Evolutionary conservation across 2,329 filamentous ascomycete genomes (phyloP).

Genomic region (Microdochium bolleyi): DNA sequence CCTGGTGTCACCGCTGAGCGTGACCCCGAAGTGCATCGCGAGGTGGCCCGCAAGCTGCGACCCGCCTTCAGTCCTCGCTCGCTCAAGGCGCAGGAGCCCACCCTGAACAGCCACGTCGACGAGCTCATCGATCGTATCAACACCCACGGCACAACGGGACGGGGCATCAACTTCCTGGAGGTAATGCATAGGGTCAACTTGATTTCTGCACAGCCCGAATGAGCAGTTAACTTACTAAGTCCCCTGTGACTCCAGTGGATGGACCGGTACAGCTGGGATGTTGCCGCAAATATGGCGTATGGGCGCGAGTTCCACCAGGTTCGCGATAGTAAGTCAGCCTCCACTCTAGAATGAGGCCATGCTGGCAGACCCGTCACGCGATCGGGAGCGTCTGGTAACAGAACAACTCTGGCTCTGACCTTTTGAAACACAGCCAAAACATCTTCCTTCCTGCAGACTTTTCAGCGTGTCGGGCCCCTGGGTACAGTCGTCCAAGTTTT

Average conservation of each 20-base stretch:
- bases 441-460: constrained; percentile 1
- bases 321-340: constrained; percentile 8
- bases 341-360: too few species aligned
- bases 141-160: background rate
- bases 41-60: constrained; percentile 2
- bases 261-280: constrained; percentile 13
- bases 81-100: constrained; percentile 1
- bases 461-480: constrained; percentile 5
- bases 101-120: constrained; percentile 4
- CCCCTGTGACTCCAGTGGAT: constrained; percentile 4
- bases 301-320: constrained; percentile 9
- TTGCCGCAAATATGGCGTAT: constrained; percentile 12
- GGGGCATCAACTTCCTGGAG: constrained; percentile 4
- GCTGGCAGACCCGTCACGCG: too few species aligned
- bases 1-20: constrained; percentile 4
- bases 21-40: constrained; percentile 5
- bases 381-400: too few species aligned
- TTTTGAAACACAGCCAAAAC: constrained; percentile 6
- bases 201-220: too few species aligned
- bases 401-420: too few species aligned
- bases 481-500: constrained; percentile 4
- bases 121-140: constrained; percentile 5
- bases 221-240: background rate
- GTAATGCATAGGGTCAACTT: too few species aligned
- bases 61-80: constrained; percentile 4